Percentiles rank a stretch among this genome's conserved stretches.
phyloP scores from a whole-genome alignment of 192 early-diverging fungal species.

The Backusella macrospora region DNA sequence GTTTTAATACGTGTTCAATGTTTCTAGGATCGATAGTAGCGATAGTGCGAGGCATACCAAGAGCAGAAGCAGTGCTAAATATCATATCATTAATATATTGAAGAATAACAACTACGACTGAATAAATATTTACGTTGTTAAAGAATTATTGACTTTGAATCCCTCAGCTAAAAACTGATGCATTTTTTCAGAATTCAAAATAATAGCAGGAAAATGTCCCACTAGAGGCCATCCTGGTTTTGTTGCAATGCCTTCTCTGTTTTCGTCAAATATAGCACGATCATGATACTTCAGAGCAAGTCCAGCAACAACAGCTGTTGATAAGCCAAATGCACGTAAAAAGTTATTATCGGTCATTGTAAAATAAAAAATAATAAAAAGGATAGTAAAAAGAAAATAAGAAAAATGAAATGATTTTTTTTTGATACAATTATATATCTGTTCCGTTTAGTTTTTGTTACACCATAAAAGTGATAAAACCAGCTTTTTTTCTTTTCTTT shows the following conservation, averaged over 20 bases:
- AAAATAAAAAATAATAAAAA: not conserved
- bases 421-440: not conserved
- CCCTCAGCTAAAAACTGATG: constrained; percentile 24
- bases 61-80: constrained; percentile 22
- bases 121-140: constrained; percentile 26
- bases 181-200: constrained; percentile 15
- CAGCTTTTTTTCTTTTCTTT: not conserved
- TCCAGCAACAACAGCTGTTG: constrained; percentile 7
- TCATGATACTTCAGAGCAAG: constrained; percentile 36
- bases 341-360: not conserved
- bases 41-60: constrained; percentile 34
- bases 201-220: constrained; percentile 25
- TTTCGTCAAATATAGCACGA: constrained; percentile 38
- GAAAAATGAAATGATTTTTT: not conserved
- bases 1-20: constrained; percentile 42
- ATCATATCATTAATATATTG: not conserved
- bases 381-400: not conserved
- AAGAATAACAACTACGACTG: not conserved
- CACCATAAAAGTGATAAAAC: constrained; percentile 2
- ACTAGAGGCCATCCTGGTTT: constrained; percentile 29
- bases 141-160: constrained; percentile 8
- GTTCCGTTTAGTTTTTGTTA: not conserved
- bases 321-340: constrained; percentile 10
- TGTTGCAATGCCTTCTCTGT: constrained; percentile 25
- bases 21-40: constrained; percentile 33